Evolutionary conservation across 2,329 filamentous ascomycete genomes (phyloP).

Genomic region (Clarireedia sp.): DNA sequence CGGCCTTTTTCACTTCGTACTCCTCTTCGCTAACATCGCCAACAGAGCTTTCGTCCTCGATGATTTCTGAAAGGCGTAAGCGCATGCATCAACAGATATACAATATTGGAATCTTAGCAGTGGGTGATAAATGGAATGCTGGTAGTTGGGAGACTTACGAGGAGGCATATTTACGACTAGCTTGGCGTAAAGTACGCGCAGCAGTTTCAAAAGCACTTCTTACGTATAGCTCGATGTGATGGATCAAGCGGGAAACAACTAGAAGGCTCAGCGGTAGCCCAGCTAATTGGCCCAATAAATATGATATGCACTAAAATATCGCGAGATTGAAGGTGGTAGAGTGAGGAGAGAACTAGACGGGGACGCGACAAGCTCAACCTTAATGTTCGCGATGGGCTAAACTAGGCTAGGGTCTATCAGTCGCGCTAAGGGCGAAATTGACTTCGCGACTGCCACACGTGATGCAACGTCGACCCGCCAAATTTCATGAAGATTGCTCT

Average conservation of each 20-base stretch:
- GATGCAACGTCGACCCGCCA: too few relatives aligned
- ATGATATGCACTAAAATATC: too few relatives aligned
- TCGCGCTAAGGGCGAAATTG: too few relatives aligned
- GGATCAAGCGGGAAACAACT: not conserved
- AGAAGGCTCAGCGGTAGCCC: too few relatives aligned
- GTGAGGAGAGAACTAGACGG: too few relatives aligned
- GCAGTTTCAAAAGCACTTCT: not conserved
- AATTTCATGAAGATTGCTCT: too few relatives aligned
- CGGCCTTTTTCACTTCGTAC: not conserved
- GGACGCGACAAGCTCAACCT: too few relatives aligned
- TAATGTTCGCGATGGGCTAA: too few relatives aligned
- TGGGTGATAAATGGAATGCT: not conserved
- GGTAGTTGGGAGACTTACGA: constrained; percentile 23
- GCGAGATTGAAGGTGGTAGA: too few relatives aligned
- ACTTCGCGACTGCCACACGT: too few relatives aligned
- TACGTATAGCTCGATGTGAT: not conserved
- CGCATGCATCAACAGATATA: constrained; percentile 2
- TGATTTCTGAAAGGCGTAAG: constrained; percentile 24
- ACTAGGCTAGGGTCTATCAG: too few relatives aligned
- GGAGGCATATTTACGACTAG: constrained; percentile 22
- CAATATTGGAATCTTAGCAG: not conserved
- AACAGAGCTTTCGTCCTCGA: constrained; percentile 28
- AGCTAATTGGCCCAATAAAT: too few relatives aligned
- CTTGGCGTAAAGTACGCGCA: not conserved
- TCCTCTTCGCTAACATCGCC: constrained; percentile 27